phyloP scores from a whole-genome alignment of 2,329 filamentous ascomycete species.

The Aspergillus chevalieri region DNA sequence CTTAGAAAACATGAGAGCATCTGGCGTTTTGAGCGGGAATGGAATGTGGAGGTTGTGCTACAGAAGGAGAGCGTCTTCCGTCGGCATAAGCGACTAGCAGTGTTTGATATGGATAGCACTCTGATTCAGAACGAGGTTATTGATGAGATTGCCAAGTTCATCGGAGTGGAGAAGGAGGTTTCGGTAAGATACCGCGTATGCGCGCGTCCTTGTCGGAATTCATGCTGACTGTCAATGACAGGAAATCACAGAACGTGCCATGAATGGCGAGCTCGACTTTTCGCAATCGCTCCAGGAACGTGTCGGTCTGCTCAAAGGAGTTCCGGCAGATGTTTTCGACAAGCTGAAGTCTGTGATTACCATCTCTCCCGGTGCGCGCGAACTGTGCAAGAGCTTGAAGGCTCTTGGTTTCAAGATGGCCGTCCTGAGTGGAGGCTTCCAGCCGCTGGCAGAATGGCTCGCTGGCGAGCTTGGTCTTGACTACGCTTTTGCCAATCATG shows the following conservation, averaged over 20 bases:
- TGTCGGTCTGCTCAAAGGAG: slow-evolving; percentile 72
- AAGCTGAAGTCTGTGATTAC: slow-evolving; percentile 68
- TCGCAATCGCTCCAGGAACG: slow-evolving; percentile 74
- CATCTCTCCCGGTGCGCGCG: slow-evolving; percentile 72
- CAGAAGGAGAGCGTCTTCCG: slow-evolving; percentile 69
- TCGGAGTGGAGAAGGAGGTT: slow-evolving; percentile 76
- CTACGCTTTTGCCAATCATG: slow-evolving; percentile 82
- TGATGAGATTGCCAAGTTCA: slow-evolving; percentile 80
- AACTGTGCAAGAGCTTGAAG: slow-evolving; percentile 69
- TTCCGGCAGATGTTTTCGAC: slow-evolving; percentile 72
- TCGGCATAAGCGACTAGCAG: slow-evolving; percentile 74
- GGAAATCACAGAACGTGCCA: slow-evolving; percentile 84
- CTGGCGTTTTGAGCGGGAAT: slow-evolving; percentile 78
- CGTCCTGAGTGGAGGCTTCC: slow-evolving; percentile 87
- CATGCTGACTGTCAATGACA: slow-evolving; percentile 15
- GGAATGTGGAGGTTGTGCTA: slow-evolving; percentile 79
- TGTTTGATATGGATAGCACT: slow-evolving; percentile 99
- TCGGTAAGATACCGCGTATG: slow-evolving; percentile 44
- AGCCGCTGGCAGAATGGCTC: slow-evolving; percentile 81
- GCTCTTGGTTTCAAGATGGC: slow-evolving; percentile 78
- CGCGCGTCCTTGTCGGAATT: background rate
- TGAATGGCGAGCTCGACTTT: slow-evolving; percentile 95
- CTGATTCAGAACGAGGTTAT: slow-evolving; percentile 97
- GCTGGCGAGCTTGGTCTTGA: slow-evolving; percentile 75
- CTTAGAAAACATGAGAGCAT: slow-evolving; percentile 74